Base-by-base conservation (phyloP, 805 yeast species). In the Danielozyma ontarioensis region DNA sequence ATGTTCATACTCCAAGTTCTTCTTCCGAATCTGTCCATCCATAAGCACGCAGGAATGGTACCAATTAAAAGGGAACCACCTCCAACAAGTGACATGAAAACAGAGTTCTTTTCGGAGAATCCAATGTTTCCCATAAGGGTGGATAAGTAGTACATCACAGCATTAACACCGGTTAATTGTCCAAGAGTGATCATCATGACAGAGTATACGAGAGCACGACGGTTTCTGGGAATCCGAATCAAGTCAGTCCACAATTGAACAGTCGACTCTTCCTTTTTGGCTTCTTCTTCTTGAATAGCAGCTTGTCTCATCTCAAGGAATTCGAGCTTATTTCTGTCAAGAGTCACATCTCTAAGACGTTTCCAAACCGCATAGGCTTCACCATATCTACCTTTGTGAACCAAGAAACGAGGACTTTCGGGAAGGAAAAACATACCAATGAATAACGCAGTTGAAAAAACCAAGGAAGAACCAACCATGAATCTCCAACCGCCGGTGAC, bases 91-190 rank as follows among this genome's bases (percentile, higher is more conserved):
- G 83, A 77, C 83, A 78, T 77, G 46, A 76, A 74, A 6, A 78
- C 81, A 16, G 80, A 59, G 32, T 68, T 54, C 47, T 72, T 72
- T 14, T 56, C 55, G 37, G 52, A 40, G 55, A 79, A 78, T 5
- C 83, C 83, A 47, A 78, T 74, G 22, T 63, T 58, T 3, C 46
- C 50, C 76, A 78, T 71, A 48, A 78, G 57, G 3, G 72, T 72
- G 29, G 81, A 70, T 74, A 78, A 68, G 55, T 78, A 74, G 61
- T 78, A 78, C 74, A 78, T 67, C 37, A 78, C 71, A 26, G 79
- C 83, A 46, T 78, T 78, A 45, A 78, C 72, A 63, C 84, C 84
- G 4, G 83, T 77, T 59, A 78, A 68, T 53, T 78, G 85, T 32
- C 81, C 81, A 35, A 76, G 61, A 44, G 70, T 55, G 35, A 76